Evolutionary conservation across 345 rosid species (phyloP), one percentile per base, ranked within the genome.

Genomic region (Barbarea vulgaris): DNA sequence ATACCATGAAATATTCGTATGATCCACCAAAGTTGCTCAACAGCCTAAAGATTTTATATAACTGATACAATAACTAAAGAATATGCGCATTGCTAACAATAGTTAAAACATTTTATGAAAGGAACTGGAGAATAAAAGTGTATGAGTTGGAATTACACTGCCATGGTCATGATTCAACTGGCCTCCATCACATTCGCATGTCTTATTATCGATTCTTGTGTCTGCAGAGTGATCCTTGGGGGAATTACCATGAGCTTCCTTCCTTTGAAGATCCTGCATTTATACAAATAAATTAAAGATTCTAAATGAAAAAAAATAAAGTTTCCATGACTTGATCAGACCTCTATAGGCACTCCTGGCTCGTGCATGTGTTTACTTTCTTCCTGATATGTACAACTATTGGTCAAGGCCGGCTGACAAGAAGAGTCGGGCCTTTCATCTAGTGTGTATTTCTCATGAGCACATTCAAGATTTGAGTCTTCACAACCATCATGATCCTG

Each of bases 201-300:
- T 50, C 70, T 70, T 69, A 69, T 83, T 21, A 14, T 42, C 52
- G 69, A 57, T 69, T 65, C 36, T 84, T 77, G 67, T 5, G 63
- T 72, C 75, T 57, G 72, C 68, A 27, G 67, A 67, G 46, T 69
- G 53, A 64, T 78, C 76, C 64, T 64, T 68, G 36, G 68, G 34
- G 56, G 69, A 36, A 39, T 67, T 76, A 64, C 64, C 80, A 73
- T 64, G 65, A 52, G 69, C 73, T 54, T 77, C 82, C 80, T 75
- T 84, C 61, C 64, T 64, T 79, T 77, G 77, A 52, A 83, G 71
- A 84, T 89, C 91, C 93, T 89, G 91, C 83, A 79, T 82, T 72
- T 67, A 82, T 77, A 78, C 78, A 87, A 79, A 77, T 54, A 84
- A 77, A 86, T 42, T 42, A 15, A 39, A 44, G 75, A 5, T 53